Evolutionary conservation across 2,329 filamentous ascomycete species (phyloP).

Genomic region (Macrophomina phaseolina): DNA sequence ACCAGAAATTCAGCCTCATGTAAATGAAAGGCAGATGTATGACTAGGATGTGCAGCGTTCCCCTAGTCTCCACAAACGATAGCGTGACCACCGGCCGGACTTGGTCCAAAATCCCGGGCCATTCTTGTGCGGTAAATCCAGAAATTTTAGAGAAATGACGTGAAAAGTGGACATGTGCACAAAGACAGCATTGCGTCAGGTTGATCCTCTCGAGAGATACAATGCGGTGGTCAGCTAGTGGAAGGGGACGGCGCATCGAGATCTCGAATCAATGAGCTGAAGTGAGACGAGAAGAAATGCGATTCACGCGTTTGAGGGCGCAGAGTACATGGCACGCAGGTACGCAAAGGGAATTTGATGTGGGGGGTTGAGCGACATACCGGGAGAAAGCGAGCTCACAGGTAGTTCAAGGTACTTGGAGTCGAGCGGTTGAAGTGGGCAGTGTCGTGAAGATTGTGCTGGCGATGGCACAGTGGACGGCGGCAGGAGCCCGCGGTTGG

Average conservation of each 20-base stretch:
- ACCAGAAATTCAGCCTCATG: neutral
- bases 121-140: slow-evolving; percentile 11
- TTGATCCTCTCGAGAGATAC: neutral
- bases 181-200: neutral
- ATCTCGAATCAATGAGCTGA: neutral
- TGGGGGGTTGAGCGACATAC: too few relatives aligned
- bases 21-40: slow-evolving; percentile 1
- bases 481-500: neutral
- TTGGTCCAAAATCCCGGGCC: neutral
- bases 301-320: neutral
- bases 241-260: neutral
- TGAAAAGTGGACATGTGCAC: neutral
- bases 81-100: neutral
- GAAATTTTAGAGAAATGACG: neutral
- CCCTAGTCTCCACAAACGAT: neutral
- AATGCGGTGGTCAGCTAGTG: neutral
- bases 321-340: neutral
- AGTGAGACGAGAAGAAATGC: neutral
- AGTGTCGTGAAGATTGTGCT: slow-evolving; percentile 1
- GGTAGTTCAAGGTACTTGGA: neutral
- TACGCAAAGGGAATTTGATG: neutral
- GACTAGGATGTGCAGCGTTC: slow-evolving; percentile 6
- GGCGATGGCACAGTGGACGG: slow-evolving; percentile 13
- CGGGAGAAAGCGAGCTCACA: neutral
- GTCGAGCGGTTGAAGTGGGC: neutral